Conservation (phyloP, 768 basidiomycete genomes). For the Myochromella boudieri region DNA sequence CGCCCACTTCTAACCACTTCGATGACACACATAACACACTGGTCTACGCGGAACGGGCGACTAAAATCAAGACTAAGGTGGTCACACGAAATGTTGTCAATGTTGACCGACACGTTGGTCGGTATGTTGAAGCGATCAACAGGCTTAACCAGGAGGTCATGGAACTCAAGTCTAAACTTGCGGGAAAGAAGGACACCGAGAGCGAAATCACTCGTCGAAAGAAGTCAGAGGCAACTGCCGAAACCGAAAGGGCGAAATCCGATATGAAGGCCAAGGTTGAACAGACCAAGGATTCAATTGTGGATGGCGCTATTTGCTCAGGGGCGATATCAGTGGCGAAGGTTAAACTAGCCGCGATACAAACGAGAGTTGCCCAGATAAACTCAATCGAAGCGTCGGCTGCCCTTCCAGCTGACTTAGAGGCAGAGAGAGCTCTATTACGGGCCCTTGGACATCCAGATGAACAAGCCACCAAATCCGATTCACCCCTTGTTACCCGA, state of each 20-base stretch:
- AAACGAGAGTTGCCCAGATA: slow-evolving; percentile 59
- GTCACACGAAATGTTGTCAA: slow-evolving; percentile 94
- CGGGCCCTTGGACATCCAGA: slow-evolving; percentile 67
- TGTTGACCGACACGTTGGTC: slow-evolving; percentile 91
- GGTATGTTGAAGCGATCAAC: slow-evolving; percentile 94
- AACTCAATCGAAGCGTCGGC: slow-evolving; percentile 38
- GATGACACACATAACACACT: slow-evolving; percentile 99
- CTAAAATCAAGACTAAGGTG: slow-evolving; percentile 97
- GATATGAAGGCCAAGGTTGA: slow-evolving; percentile 74
- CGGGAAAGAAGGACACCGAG: slow-evolving; percentile 66
- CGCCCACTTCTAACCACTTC: slow-evolving; percentile 92
- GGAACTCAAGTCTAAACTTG: slow-evolving; percentile 83
- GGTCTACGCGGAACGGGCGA: slow-evolving; percentile 95
- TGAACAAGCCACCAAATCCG: slow-evolving; percentile 60
- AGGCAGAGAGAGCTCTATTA: slow-evolving; percentile 71
- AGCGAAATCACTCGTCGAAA: slow-evolving; percentile 64
- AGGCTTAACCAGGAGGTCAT: slow-evolving; percentile 81
- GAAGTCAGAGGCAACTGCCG: slow-evolving; percentile 66
- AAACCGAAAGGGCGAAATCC: slow-evolving; percentile 70
- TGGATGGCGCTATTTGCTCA: slow-evolving; percentile 73
- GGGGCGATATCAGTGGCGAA: slow-evolving; percentile 73
- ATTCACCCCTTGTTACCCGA: slow-evolving; percentile 57
- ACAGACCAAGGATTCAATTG: slow-evolving; percentile 67
- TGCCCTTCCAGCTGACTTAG: slow-evolving; percentile 53
- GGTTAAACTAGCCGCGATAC: slow-evolving; percentile 63